A percentile compares a stretch with the other conserved stretches of the same genome.
phyloP scores from a whole-genome alignment of 2,329 filamentous ascomycete species.

The Scytalidium sp. region DNA sequence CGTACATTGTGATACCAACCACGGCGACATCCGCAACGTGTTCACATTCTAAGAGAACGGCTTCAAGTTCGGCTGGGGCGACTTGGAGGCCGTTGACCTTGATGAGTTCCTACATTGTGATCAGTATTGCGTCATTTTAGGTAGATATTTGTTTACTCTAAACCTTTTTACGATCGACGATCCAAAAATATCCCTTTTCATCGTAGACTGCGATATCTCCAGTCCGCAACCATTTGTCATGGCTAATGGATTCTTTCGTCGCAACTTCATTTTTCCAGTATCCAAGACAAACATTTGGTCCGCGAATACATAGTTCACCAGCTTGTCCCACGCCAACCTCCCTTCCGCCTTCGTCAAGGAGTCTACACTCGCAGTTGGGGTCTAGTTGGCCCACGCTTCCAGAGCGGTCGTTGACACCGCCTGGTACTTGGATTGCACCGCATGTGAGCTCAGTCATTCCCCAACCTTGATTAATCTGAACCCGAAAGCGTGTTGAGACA shows the following conservation, averaged over 20 bases:
- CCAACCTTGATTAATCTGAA: slow-evolving; percentile 50
- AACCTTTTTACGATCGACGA: slow-evolving; percentile 65
- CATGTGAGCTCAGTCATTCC: slow-evolving; percentile 57
- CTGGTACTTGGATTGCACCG: slow-evolving; percentile 39
- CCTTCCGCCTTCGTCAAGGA: slow-evolving; percentile 50
- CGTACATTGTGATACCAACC: slow-evolving; percentile 39
- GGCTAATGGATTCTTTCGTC: slow-evolving; percentile 56
- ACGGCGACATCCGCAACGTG: slow-evolving; percentile 55
- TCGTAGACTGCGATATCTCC: slow-evolving; percentile 64
- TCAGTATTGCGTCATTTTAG: background rate
- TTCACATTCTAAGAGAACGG: slow-evolving; percentile 21
- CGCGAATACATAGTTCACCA: slow-evolving; percentile 71
- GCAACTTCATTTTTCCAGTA: slow-evolving; percentile 67
- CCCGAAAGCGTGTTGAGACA: slow-evolving; percentile 27
- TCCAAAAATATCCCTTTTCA: slow-evolving; percentile 52
- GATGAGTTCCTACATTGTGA: slow-evolving; percentile 37
- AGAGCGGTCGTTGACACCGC: slow-evolving; percentile 34
- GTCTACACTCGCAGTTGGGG: slow-evolving; percentile 50
- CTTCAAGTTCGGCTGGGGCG: slow-evolving; percentile 36
- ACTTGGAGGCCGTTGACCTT: slow-evolving; percentile 39
- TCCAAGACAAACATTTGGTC: slow-evolving; percentile 69
- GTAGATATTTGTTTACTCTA: background rate
- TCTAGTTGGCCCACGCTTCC: slow-evolving; percentile 44
- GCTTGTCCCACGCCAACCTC: slow-evolving; percentile 42
- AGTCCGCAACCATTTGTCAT: slow-evolving; percentile 59